These are phyloP conservation scores for Adansonia rubrostipa DNA, from an alignment of 441 rosid genomes.

Conservation along the genomic window DNA sequence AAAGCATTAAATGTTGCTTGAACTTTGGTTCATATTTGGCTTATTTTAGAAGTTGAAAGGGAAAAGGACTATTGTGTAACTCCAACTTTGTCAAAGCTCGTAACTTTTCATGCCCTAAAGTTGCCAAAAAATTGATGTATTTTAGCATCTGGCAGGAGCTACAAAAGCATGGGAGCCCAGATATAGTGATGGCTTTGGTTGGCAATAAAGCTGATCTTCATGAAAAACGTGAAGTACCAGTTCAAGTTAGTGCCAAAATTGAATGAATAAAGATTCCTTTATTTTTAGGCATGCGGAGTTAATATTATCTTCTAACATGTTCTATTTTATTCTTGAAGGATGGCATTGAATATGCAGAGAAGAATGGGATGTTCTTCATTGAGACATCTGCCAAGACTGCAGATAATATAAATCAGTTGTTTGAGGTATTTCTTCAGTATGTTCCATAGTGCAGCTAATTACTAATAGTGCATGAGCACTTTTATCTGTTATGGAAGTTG, in stretches of 20 bases:
- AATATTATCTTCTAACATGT: conserved; percentile 28
- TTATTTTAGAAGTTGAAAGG: not conserved
- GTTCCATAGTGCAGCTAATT: conserved; percentile 2
- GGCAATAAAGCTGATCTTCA: conserved; percentile 98
- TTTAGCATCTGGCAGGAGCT: conserved; percentile 63
- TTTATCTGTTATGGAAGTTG: not conserved
- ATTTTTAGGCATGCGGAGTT: conserved; percentile 16
- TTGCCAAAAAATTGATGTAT: conserved; percentile 22
- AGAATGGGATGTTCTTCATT: conserved; percentile 95
- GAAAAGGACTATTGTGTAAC: not conserved
- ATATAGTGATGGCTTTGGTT: conserved; percentile 94
- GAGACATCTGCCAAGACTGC: conserved; percentile 99
- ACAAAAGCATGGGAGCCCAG: conserved; percentile 96
- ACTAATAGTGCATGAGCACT: not conserved
- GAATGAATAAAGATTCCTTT: conserved; percentile 4
- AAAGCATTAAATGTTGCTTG: not conserved
- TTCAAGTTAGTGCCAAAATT: conserved; percentile 55
- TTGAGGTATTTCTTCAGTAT: conserved; percentile 60
- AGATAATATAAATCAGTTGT: conserved; percentile 88
- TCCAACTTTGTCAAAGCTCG: not conserved
- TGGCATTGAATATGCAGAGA: conserved; percentile 90
- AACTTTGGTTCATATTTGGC: conserved; percentile 5
- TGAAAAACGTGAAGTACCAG: conserved; percentile 77
- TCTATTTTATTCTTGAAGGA: conserved; percentile 54
- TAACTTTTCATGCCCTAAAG: not conserved